A percentile compares a stretch with the other conserved stretches of the same genome.
Conservation (phyloP, 352 stramenopile species). For the Pythium aristosporum region DNA sequence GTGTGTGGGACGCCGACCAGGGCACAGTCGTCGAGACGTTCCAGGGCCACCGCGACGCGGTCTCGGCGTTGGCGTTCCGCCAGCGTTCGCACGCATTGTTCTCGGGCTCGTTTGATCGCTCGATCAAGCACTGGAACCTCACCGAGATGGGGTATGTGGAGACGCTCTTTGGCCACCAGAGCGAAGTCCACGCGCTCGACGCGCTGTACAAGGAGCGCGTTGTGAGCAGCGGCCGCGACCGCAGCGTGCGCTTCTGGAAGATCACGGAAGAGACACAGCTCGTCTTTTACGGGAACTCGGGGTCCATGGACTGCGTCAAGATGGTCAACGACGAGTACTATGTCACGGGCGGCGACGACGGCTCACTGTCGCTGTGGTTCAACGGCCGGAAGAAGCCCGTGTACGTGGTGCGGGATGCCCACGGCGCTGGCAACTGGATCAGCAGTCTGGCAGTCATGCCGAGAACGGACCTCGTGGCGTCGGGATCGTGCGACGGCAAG, state of each 20-base stretch:
- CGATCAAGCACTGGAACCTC: slow-evolving; percentile 95
- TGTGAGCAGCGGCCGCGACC: slow-evolving; percentile 89
- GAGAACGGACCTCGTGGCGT: slow-evolving; percentile 89
- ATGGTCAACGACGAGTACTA: slow-evolving; percentile 94
- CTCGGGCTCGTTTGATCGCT: slow-evolving; percentile 90
- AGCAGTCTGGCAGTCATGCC: slow-evolving; percentile 87
- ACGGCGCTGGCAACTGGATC: slow-evolving; percentile 90
- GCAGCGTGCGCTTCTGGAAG: slow-evolving; percentile 95
- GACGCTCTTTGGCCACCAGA: slow-evolving; percentile 93
- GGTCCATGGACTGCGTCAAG: slow-evolving; percentile 90
- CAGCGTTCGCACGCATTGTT: slow-evolving; percentile 90
- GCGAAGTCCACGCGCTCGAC: slow-evolving; percentile 89
- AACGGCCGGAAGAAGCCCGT: slow-evolving; percentile 93
- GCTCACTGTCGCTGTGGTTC: slow-evolving; percentile 90
- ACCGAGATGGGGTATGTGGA: slow-evolving; percentile 95
- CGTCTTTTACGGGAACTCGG: slow-evolving; percentile 90
- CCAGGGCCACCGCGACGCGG: slow-evolving; percentile 85
- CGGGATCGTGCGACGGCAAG: slow-evolving; percentile 89
- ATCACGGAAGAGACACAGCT: slow-evolving; percentile 94
- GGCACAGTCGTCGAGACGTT: slow-evolving; percentile 87
- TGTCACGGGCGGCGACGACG: slow-evolving; percentile 90
- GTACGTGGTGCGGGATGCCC: slow-evolving; percentile 74
- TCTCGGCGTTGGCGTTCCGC: slow-evolving; percentile 87
- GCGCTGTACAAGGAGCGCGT: slow-evolving; percentile 89
- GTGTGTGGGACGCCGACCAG: slow-evolving; percentile 85